Conservation (phyloP, 2,329 filamentous ascomycete genomes). For the Colletotrichum sublineola region DNA sequence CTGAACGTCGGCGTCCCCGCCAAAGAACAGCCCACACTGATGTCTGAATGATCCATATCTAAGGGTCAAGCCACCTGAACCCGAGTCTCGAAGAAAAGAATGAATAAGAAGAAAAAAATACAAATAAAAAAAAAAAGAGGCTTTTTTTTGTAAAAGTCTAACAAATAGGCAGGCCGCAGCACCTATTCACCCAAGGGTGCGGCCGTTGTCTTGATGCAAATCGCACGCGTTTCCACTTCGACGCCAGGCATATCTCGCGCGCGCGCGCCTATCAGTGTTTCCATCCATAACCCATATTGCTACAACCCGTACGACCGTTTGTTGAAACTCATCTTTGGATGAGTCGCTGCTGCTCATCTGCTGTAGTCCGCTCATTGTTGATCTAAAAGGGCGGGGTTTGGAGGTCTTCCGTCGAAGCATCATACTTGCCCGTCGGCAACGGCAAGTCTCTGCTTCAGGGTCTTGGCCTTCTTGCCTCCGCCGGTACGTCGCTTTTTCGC, state of each 20-base stretch:
- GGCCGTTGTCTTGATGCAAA: conserved; percentile 37
- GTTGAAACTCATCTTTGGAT: not conserved
- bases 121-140: conserved; percentile 12
- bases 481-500: conserved; percentile 66
- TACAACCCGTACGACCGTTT: conserved; percentile 34
- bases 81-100: conserved; percentile 3
- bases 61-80: not conserved
- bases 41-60: conserved; percentile 2
- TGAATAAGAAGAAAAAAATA: not conserved
- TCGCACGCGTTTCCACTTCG: conserved; percentile 19
- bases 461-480: conserved; percentile 73
- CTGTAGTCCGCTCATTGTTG: conserved; percentile 11
- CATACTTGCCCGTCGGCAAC: conserved; percentile 72
- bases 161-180: conserved; percentile 10
- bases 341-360: not conserved
- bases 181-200: not conserved
- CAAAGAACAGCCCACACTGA: not conserved
- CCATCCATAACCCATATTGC: conserved; percentile 33
- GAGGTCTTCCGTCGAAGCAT: not conserved
- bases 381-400: not conserved
- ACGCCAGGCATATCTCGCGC: conserved; percentile 31
- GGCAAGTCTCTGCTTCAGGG: conserved; percentile 75
- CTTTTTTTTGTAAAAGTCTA: conserved; percentile 37
- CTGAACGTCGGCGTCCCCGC: conserved; percentile 9
- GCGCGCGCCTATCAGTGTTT: conserved; percentile 16